Percentiles rank a stretch among this genome's conserved stretches.
These are phyloP conservation scores for Citrus trifoliata DNA, from an alignment of 345 rosid species.

Conservation along the genomic window DNA sequence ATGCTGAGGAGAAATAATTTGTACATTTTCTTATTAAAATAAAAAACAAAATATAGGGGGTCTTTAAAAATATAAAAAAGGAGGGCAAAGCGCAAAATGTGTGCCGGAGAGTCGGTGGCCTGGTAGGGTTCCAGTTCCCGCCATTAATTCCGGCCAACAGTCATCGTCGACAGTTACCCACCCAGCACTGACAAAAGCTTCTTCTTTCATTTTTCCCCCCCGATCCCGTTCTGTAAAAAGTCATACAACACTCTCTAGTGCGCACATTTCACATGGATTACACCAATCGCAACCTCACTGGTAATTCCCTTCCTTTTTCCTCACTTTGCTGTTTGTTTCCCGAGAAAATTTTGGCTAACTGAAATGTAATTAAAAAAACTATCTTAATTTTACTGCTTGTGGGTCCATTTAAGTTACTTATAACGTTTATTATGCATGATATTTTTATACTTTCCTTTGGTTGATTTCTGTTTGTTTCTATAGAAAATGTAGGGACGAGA, in stretches of 20 bases:
- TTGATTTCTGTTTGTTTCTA: background rate
- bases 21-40: background rate
- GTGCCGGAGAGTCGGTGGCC: background rate
- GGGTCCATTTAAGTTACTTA: background rate
- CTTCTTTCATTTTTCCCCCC: background rate
- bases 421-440: background rate
- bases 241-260: too few relatives aligned
- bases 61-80: background rate
- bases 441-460: background rate
- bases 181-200: background rate
- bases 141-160: background rate
- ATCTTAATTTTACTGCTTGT: background rate
- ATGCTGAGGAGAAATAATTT: background rate
- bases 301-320: background rate
- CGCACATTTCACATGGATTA: slow-evolving; percentile 4
- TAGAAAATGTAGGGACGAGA: background rate
- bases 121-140: slow-evolving; percentile 6
- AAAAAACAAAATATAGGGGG: background rate
- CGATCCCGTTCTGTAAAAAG: background rate
- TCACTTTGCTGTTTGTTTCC: slow-evolving; percentile 5
- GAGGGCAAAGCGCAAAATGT: background rate
- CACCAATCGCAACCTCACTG: background rate
- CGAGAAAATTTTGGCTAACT: background rate
- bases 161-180: background rate
- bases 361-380: background rate